phyloP scores from a whole-genome alignment of 768 basidiomycete genomes.

The Hebeloma cylindrosporum region DNA sequence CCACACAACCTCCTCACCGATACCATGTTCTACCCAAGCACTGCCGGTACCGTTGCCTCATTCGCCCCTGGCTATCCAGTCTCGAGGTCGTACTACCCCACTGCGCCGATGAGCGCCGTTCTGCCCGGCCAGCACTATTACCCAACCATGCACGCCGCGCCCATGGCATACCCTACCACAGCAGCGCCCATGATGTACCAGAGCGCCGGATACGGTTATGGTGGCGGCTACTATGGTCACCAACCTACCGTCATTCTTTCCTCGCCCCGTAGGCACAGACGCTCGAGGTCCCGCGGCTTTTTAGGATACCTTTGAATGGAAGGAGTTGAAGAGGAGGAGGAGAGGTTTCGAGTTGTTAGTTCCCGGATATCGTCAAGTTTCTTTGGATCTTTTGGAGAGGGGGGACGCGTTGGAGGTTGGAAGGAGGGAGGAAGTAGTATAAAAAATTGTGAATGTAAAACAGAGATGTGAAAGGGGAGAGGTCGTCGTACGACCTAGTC shows the following conservation, averaged over 20 bases:
- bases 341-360: background rate
- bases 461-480: slow-evolving; percentile 15
- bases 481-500: slow-evolving; percentile 19
- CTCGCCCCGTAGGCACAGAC: slow-evolving; percentile 18
- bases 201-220: slow-evolving; percentile 12
- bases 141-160: slow-evolving; percentile 25
- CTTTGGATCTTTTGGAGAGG: slow-evolving; percentile 5
- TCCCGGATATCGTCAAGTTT: slow-evolving; percentile 9
- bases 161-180: slow-evolving; percentile 19
- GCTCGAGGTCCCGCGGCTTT: slow-evolving; percentile 23
- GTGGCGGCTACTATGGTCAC: slow-evolving; percentile 20
- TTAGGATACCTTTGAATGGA: slow-evolving; percentile 25
- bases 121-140: slow-evolving; percentile 28
- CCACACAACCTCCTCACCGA: slow-evolving; percentile 2
- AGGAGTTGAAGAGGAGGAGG: slow-evolving; percentile 6
- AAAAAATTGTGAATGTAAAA: slow-evolving; percentile 7
- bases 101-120: slow-evolving; percentile 29
- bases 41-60: slow-evolving; percentile 23
- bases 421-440: background rate
- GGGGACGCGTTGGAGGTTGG: slow-evolving; percentile 1
- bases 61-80: slow-evolving; percentile 20
- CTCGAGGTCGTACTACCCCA: slow-evolving; percentile 18
- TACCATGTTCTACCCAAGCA: slow-evolving; percentile 28
- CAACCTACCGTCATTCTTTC: slow-evolving; percentile 23
- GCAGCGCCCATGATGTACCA: slow-evolving; percentile 19